Percentiles rank a stretch among this genome's conserved stretches.
phyloP scores from a whole-genome alignment of 2,329 filamentous ascomycete species.

The Bertia moriformis region DNA sequence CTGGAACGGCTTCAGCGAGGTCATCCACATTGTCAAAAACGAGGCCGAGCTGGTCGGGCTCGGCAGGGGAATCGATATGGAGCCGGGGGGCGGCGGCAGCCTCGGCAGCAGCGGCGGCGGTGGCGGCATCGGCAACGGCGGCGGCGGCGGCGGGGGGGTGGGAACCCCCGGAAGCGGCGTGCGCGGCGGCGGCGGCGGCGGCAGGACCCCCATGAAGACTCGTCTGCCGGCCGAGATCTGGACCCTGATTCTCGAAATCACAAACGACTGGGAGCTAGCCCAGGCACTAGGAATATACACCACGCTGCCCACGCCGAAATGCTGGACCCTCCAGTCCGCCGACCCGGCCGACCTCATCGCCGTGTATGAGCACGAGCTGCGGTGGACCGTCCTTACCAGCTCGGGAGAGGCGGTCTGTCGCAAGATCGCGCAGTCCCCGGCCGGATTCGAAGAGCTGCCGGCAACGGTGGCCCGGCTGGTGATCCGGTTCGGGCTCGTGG shows the following conservation, averaged over 20 bases:
- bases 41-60: slow-evolving; percentile 63
- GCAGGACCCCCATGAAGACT: slow-evolving; percentile 17
- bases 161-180: slow-evolving; percentile 24
- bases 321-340: slow-evolving; percentile 51
- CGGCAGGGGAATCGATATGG: slow-evolving; percentile 57
- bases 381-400: slow-evolving; percentile 69
- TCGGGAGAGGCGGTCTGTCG: slow-evolving; percentile 58
- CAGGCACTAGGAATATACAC: slow-evolving; percentile 70
- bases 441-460: slow-evolving; percentile 58
- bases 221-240: slow-evolving; percentile 73
- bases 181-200: slow-evolving; percentile 14
- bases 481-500: slow-evolving; percentile 75
- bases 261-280: slow-evolving; percentile 82
- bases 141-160: too few relatives aligned
- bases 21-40: slow-evolving; percentile 63
- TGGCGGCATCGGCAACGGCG: slow-evolving; percentile 6
- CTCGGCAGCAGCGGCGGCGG: slow-evolving; percentile 5
- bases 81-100: slow-evolving; percentile 20
- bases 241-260: slow-evolving; percentile 72
- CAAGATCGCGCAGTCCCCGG: slow-evolving; percentile 57
- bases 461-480: slow-evolving; percentile 74
- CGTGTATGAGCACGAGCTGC: slow-evolving; percentile 63
- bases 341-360: slow-evolving; percentile 49
- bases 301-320: slow-evolving; percentile 54
- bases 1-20: slow-evolving; percentile 54